phyloP scores from a whole-genome alignment of 108 stramenopile genomes.

The Licmophora abbreviata region DNA sequence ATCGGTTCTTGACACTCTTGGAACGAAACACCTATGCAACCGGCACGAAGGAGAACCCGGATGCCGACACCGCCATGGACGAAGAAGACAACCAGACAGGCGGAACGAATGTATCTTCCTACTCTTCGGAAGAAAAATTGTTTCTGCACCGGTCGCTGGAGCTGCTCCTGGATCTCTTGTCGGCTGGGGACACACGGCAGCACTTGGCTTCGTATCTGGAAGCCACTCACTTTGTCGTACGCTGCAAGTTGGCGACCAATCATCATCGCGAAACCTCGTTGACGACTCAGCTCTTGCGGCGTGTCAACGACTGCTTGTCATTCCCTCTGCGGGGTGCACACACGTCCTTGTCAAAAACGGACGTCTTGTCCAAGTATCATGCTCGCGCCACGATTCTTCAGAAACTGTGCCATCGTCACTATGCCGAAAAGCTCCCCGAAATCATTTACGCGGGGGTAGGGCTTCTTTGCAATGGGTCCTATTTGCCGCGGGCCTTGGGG shows the following conservation, averaged over 20 bases:
- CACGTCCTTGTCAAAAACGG: conserved; percentile 23
- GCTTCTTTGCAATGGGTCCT: conserved; percentile 24
- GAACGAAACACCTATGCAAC: conserved; percentile 18
- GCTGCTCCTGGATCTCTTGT: conserved; percentile 41
- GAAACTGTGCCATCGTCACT: conserved; percentile 67
- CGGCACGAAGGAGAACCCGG: not conserved
- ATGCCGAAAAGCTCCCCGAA: conserved; percentile 40
- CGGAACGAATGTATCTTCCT: not conserved
- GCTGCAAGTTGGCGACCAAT: conserved; percentile 25
- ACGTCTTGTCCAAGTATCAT: conserved; percentile 31
- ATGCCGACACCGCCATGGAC: conserved; percentile 9
- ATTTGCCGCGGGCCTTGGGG: conserved; percentile 23
- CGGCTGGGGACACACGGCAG: conserved; percentile 33
- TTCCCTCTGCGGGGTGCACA: conserved; percentile 24
- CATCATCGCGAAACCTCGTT: conserved; percentile 6
- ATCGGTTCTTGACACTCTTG: conserved; percentile 14
- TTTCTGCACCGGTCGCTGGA: conserved; percentile 49
- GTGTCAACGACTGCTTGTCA: conserved; percentile 15
- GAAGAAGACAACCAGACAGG: not conserved
- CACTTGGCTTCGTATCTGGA: conserved; percentile 42
- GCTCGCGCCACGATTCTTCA: conserved; percentile 51
- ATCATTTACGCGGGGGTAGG: conserved; percentile 68
- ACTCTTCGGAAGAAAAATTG: conserved; percentile 7
- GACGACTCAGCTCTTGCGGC: conserved; percentile 18
- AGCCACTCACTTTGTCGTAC: conserved; percentile 40